A percentile compares a stretch with the other conserved stretches of the same genome.
These are phyloP conservation scores for Aspergillus texensis DNA, from an alignment of 2,329 filamentous ascomycete species.

Conservation along the genomic window DNA sequence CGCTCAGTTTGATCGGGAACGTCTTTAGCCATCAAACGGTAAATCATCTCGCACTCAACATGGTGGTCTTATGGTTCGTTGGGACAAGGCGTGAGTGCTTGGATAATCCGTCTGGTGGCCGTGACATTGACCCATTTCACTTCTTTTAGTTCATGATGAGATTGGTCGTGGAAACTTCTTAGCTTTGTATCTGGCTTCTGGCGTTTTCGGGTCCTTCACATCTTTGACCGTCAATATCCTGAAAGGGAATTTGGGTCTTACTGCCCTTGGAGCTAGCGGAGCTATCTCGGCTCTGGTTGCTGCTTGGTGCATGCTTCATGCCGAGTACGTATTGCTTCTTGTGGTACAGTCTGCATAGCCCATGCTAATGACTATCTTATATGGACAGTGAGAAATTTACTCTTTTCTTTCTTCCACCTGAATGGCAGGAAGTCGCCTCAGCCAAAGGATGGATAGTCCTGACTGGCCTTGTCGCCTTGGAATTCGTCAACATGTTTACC, in stretches of 20 bases:
- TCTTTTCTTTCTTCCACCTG: constrained; percentile 43
- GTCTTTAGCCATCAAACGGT: constrained; percentile 60
- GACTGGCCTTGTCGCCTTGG: constrained; percentile 37
- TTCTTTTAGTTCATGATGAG: constrained; percentile 54
- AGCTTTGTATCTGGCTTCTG: constrained; percentile 54
- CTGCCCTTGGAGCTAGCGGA: constrained; percentile 56
- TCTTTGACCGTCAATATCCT: constrained; percentile 51
- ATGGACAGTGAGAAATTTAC: constrained; percentile 42
- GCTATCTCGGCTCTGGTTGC: constrained; percentile 53
- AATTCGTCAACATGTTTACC: constrained; percentile 37
- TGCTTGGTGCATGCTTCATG: constrained; percentile 52
- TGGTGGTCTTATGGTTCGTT: constrained; percentile 57
- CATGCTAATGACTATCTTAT: constrained; percentile 1
- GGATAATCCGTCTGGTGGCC: constrained; percentile 11
- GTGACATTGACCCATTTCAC: neutral
- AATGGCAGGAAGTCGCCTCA: constrained; percentile 44
- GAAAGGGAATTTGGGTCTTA: constrained; percentile 45
- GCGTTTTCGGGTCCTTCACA: constrained; percentile 49
- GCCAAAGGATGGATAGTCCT: constrained; percentile 45
- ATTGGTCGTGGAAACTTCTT: constrained; percentile 60
- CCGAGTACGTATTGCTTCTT: constrained; percentile 38
- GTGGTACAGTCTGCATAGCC: neutral
- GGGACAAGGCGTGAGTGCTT: constrained; percentile 50
- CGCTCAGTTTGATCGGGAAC: constrained; percentile 56
- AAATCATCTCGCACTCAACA: constrained; percentile 57